Evolutionary conservation across 176 grass and related monocot species (phyloP).

Genomic region (Avena sativa): DNA sequence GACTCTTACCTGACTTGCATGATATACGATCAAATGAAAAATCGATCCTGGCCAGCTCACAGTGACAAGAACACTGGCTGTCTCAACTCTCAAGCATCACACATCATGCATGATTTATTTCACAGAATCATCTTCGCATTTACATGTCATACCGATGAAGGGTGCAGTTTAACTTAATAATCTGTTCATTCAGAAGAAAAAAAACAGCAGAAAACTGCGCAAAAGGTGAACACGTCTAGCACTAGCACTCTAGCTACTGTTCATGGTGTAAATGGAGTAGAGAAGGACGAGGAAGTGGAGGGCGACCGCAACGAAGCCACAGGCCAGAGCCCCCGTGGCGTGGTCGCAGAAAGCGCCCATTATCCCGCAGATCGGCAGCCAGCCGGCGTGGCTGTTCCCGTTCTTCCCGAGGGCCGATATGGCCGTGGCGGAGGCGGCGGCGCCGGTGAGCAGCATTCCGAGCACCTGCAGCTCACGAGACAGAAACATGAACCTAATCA

Average conservation of each 20-base stretch:
- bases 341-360: slow-evolving; percentile 62
- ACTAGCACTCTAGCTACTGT: background rate
- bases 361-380: slow-evolving; percentile 67
- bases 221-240: no score
- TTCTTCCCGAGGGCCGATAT: slow-evolving; percentile 67
- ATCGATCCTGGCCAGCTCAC: background rate
- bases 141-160: background rate
- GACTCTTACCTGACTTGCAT: background rate
- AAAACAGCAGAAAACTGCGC: background rate
- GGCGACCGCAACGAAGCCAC: slow-evolving; percentile 45
- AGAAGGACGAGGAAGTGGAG: slow-evolving; percentile 47
- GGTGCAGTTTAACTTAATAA: background rate
- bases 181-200: background rate
- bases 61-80: background rate
- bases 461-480: slow-evolving; percentile 47
- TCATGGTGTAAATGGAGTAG: slow-evolving; percentile 52
- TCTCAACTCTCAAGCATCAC: background rate
- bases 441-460: slow-evolving; percentile 63
- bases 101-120: background rate
- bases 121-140: background rate
- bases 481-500: background rate
- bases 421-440: slow-evolving; percentile 51
- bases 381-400: slow-evolving; percentile 70
- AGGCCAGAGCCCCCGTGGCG: slow-evolving; percentile 60
- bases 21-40: background rate